These are phyloP conservation scores for Malus hybrid DNA, from an alignment of 331 rosid species.

Conservation along the genomic window DNA sequence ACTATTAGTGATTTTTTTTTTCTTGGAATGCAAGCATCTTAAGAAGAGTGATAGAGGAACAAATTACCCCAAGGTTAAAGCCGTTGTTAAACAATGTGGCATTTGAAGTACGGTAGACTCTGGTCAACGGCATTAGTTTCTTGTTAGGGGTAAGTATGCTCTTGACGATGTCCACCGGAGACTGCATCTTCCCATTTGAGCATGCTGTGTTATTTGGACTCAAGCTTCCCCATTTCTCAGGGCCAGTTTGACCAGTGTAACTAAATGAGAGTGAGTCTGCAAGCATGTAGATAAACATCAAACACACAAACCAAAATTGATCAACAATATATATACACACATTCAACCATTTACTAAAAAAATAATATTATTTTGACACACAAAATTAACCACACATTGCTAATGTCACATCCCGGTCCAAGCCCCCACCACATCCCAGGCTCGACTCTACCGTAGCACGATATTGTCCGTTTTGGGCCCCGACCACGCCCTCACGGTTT, in stretches of 20 bases:
- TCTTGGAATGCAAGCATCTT: too few species aligned
- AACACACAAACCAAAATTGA: neutral
- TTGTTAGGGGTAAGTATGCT: conserved; percentile 5
- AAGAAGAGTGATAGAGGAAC: neutral
- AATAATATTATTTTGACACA: too few species aligned
- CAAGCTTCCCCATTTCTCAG: conserved; percentile 68
- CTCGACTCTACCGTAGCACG: too few species aligned
- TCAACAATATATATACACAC: too few species aligned
- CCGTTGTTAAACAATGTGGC: conserved; percentile 58
- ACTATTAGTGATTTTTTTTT: too few species aligned
- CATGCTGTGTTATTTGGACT: conserved; percentile 41
- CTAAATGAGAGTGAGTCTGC: conserved; percentile 20
- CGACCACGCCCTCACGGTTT: too few species aligned
- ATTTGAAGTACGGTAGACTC: conserved; percentile 36
- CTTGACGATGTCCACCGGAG: conserved; percentile 51
- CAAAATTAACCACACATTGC: too few species aligned
- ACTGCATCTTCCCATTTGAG: conserved; percentile 53
- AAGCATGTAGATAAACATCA: neutral
- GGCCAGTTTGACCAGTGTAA: conserved; percentile 53
- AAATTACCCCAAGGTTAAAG: conserved; percentile 61
- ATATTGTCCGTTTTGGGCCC: too few species aligned
- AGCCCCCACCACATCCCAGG: too few species aligned
- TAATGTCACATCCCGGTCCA: too few species aligned
- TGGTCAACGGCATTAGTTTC: conserved; percentile 25
- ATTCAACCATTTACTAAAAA: too few species aligned